These are phyloP conservation scores for Fusarium sp. DNA, from an alignment of 2,329 filamentous ascomycete species.

Conservation along the genomic window DNA sequence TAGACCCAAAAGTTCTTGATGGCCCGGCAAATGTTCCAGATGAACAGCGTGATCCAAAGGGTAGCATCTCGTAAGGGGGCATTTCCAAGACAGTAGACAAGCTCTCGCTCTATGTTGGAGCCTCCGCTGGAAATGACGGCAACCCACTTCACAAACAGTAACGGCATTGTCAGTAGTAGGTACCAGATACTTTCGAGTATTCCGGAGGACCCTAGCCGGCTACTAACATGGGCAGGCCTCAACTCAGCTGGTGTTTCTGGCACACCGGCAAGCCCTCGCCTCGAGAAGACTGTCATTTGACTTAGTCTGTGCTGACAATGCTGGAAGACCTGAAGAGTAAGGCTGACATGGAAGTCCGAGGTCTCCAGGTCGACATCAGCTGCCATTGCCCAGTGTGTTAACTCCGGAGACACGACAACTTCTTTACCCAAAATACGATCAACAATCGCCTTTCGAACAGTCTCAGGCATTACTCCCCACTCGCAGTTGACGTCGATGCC, in stretches of 20 bases:
- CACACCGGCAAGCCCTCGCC: no score
- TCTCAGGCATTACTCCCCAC: constrained; percentile 22
- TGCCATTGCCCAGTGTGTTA: constrained; percentile 10
- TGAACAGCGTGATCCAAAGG: constrained; percentile 5
- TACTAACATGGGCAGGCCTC: no score
- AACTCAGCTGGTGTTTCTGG: no score
- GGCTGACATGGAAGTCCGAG: constrained; percentile 20
- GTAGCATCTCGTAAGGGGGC: constrained; percentile 5
- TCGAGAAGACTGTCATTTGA: background rate
- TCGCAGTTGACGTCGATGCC: constrained; percentile 16
- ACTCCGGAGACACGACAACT: constrained; percentile 8
- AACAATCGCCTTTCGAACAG: constrained; percentile 18
- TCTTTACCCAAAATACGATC: constrained; percentile 16
- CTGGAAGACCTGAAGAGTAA: constrained; percentile 21
- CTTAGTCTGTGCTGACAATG: constrained; percentile 14
- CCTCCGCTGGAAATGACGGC: constrained; percentile 26
- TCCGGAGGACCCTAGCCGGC: no score
- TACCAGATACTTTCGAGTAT: no score
- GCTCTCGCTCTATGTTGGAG: constrained; percentile 28
- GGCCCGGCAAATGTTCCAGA: constrained; percentile 20
- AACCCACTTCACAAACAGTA: constrained; percentile 23
- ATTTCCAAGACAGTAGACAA: constrained; percentile 13
- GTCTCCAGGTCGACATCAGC: constrained; percentile 14
- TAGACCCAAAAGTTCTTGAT: constrained; percentile 32
- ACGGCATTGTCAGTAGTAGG: background rate